Percentiles rank a stretch among this genome's conserved stretches.
phyloP scores from a whole-genome alignment of 208 protist genomes.

The Acanthamoeba royreba region DNA sequence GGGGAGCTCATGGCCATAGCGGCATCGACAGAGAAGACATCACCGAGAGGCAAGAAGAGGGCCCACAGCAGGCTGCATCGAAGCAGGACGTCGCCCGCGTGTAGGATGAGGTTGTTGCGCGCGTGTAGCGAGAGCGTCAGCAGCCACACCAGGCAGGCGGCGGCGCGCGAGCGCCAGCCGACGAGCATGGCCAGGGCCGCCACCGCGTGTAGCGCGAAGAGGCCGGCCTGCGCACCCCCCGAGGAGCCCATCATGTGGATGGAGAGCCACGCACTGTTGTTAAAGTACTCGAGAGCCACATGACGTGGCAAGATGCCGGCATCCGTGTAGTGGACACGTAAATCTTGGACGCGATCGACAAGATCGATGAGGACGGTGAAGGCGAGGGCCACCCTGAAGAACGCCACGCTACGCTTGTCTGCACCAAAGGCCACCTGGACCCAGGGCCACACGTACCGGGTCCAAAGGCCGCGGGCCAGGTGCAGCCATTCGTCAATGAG shows the following conservation, averaged over 20 bases:
- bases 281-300: not conserved
- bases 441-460: not conserved
- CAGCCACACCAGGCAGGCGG: not conserved
- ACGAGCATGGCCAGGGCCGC: not conserved
- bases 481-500: too few species aligned
- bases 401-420: not conserved
- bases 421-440: not conserved
- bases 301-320: not conserved
- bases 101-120: conserved; percentile 7
- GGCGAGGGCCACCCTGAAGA: conserved; percentile 5
- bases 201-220: not conserved
- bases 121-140: not conserved
- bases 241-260: not conserved
- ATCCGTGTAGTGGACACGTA: conserved; percentile 34
- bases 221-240: not conserved
- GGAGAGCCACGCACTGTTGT: not conserved
- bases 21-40: not conserved
- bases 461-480: too few species aligned
- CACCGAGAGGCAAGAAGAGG: conserved; percentile 18
- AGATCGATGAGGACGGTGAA: not conserved
- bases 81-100: conserved; percentile 19
- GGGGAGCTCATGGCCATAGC: too few species aligned
- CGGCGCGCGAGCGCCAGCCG: not conserved
- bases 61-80: not conserved
- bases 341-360: not conserved